phyloP scores from a whole-genome alignment of 108 stramenopile genomes.

The Skeletonema grethae region DNA sequence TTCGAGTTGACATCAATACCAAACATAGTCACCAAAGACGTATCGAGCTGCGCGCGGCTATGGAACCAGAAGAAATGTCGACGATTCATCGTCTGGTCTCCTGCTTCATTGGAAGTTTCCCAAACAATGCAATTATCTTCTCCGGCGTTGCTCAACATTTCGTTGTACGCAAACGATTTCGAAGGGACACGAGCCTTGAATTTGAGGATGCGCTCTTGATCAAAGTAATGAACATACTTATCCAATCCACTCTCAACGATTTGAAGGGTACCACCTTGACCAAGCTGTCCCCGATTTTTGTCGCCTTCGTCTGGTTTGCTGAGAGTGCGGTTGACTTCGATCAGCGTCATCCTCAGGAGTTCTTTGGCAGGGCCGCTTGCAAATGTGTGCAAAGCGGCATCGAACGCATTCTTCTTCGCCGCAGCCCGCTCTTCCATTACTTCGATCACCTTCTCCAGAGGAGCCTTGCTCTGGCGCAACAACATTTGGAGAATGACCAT shows the following conservation, averaged over 20 bases:
- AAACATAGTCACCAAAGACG: background rate
- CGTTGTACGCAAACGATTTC: background rate
- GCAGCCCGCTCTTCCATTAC: background rate
- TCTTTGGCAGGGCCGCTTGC: background rate
- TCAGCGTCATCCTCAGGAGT: background rate
- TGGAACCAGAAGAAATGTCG: background rate
- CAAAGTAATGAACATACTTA: background rate
- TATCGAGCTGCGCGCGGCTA: background rate
- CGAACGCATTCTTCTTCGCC: background rate
- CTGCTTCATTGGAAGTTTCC: background rate
- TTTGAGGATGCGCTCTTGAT: background rate
- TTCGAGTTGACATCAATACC: background rate
- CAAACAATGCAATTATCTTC: background rate
- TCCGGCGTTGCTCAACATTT: background rate
- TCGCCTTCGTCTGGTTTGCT: background rate
- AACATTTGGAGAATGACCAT: background rate
- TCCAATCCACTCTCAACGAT: background rate
- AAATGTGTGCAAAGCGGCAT: background rate
- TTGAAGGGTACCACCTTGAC: background rate
- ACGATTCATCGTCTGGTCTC: background rate
- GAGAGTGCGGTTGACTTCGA: background rate
- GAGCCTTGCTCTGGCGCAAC: background rate
- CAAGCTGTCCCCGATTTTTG: background rate
- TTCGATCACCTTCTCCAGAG: background rate
- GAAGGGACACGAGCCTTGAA: background rate